phyloP scores from a whole-genome alignment of 2,329 filamentous ascomycete genomes.

The Pestalotiopsis sp. region DNA sequence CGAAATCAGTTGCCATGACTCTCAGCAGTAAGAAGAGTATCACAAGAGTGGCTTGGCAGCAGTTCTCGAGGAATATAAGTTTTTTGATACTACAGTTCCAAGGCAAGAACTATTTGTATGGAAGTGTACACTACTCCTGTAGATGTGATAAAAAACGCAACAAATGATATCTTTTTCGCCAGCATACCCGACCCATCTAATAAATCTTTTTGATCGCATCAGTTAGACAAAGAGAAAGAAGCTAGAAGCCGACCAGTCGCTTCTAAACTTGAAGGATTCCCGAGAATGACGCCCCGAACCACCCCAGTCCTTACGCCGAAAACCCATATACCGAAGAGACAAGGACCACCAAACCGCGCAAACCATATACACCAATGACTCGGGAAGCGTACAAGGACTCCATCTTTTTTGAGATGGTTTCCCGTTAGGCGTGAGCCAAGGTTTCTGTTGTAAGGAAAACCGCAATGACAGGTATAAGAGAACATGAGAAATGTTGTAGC shows the following conservation, averaged over 20 bases:
- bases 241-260: neutral
- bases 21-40: too few relatives aligned
- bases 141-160: too few relatives aligned
- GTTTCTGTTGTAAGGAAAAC: neutral
- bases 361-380: neutral
- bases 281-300: neutral
- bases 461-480: neutral
- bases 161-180: neutral
- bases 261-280: neutral
- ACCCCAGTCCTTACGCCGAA: neutral
- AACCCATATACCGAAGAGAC: neutral
- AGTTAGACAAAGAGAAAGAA: neutral
- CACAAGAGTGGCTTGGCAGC: neutral
- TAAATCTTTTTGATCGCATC: neutral
- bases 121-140: neutral
- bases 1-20: neutral
- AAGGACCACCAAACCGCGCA: neutral
- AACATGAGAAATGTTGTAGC: neutral
- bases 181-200: neutral
- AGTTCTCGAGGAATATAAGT: neutral
- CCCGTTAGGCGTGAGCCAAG: neutral
- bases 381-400: neutral
- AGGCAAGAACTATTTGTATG: neutral
- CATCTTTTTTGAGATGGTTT: neutral
- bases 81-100: neutral